These are phyloP conservation scores for Desmodesmus armatus DNA, from an alignment of 139 green algal species.

Conservation along the genomic window DNA sequence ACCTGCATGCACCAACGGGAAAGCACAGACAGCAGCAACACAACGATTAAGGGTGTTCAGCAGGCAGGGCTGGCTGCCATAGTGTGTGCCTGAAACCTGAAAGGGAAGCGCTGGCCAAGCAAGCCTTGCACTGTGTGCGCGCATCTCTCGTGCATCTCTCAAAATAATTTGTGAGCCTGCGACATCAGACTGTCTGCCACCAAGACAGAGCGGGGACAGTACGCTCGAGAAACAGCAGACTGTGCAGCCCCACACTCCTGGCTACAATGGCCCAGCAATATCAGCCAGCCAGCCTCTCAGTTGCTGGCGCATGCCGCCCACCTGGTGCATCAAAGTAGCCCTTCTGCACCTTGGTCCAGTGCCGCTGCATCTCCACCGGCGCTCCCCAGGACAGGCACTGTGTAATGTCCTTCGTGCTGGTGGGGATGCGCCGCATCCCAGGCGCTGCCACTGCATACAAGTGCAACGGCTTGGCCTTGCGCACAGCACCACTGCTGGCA, in stretches of 20 bases:
- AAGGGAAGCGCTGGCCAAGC: too few species aligned
- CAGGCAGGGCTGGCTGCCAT: too few species aligned
- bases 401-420: not conserved
- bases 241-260: not conserved
- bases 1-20: not conserved
- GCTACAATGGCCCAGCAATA: not conserved
- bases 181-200: not conserved
- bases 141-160: too few species aligned
- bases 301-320: not conserved
- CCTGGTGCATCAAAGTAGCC: slow-evolving; percentile 39
- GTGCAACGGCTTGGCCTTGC: too few species aligned
- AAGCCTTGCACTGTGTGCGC: too few species aligned
- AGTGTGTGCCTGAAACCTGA: too few species aligned
- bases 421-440: slow-evolving; percentile 11
- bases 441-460: slow-evolving; percentile 22
- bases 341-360: slow-evolving; percentile 36
- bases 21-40: not conserved
- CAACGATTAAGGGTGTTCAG: not conserved
- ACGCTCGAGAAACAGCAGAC: not conserved
- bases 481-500: too few species aligned
- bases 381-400: slow-evolving; percentile 5
- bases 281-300: not conserved
- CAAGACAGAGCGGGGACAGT: not conserved
- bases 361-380: not conserved
- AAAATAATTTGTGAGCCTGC: too few species aligned